Conservation (phyloP, 768 basidiomycete genomes). For the Mycena haematopus region DNA sequence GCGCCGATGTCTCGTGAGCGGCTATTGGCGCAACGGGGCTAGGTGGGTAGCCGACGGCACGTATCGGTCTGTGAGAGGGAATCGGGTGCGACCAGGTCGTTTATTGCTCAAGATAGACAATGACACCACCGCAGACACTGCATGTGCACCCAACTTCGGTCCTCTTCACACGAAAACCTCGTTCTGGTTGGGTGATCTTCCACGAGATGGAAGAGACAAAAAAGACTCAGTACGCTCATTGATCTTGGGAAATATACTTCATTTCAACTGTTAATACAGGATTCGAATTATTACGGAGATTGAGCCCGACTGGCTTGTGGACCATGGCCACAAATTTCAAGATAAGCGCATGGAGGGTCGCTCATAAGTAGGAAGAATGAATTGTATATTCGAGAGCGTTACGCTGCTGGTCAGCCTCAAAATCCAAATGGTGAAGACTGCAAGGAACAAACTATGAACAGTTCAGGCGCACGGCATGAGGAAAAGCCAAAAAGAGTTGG, state of each 20-base stretch:
- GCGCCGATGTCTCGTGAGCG: slow-evolving; percentile 87
- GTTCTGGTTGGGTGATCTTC: slow-evolving; percentile 91
- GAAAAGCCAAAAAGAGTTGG: not conserved
- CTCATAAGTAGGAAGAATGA: not conserved
- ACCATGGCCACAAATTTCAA: slow-evolving; percentile 29
- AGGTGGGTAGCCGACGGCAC: slow-evolving; percentile 93
- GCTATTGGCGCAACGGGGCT: slow-evolving; percentile 95
- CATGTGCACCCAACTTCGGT: slow-evolving; percentile 95
- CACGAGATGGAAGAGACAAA: slow-evolving; percentile 98
- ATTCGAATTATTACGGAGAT: slow-evolving; percentile 94
- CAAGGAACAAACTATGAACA: no score
- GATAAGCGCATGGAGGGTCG: slow-evolving; percentile 17
- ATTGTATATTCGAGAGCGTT: not conserved
- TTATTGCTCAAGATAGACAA: slow-evolving; percentile 7
- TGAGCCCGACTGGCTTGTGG: slow-evolving; percentile 85
- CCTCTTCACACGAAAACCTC: slow-evolving; percentile 89
- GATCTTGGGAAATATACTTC: not conserved
- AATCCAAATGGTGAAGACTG: no score
- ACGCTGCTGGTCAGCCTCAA: no score
- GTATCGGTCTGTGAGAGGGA: slow-evolving; percentile 86
- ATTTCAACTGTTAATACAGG: slow-evolving; percentile 48
- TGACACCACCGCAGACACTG: slow-evolving; percentile 59
- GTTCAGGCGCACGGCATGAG: no score
- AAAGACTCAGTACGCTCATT: slow-evolving; percentile 76
- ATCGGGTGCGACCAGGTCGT: slow-evolving; percentile 58